Percentiles rank a stretch among this genome's conserved stretches.
These are phyloP conservation scores for Rutstroemia sp. DNA, from an alignment of 2,329 filamentous ascomycete species.

Conservation along the genomic window DNA sequence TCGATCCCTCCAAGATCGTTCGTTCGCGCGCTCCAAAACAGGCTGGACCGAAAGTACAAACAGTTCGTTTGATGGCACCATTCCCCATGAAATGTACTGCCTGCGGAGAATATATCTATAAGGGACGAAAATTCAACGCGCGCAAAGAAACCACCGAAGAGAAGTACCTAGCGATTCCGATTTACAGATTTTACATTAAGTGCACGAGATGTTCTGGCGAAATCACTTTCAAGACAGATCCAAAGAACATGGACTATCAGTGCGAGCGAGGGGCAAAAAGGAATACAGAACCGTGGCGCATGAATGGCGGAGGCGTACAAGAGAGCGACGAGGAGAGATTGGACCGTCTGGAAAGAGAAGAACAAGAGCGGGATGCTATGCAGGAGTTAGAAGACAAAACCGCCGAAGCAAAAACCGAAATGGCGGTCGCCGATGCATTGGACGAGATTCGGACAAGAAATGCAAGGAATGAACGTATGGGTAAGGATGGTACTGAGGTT, in stretches of 20 bases:
- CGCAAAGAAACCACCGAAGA: slow-evolving; percentile 89
- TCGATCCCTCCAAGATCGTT: slow-evolving; percentile 77
- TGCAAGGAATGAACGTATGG: slow-evolving; percentile 73
- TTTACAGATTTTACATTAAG: slow-evolving; percentile 84
- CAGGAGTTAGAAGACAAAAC: slow-evolving; percentile 92
- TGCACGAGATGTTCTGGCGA: slow-evolving; percentile 82
- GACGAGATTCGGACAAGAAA: slow-evolving; percentile 93
- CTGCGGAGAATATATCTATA: slow-evolving; percentile 80
- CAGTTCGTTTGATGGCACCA: slow-evolving; percentile 84
- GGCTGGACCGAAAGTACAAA: slow-evolving; percentile 72
- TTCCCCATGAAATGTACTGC: slow-evolving; percentile 69
- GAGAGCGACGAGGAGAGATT: slow-evolving; percentile 85
- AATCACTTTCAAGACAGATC: slow-evolving; percentile 91
- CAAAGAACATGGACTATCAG: slow-evolving; percentile 87
- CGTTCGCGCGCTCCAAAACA: slow-evolving; percentile 63
- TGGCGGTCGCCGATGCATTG: slow-evolving; percentile 91
- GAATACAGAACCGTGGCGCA: slow-evolving; percentile 87
- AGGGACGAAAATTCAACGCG: slow-evolving; percentile 91
- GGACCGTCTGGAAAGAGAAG: slow-evolving; percentile 74
- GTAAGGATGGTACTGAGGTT: slow-evolving; percentile 58
- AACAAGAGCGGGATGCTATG: slow-evolving; percentile 85
- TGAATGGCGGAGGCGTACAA: slow-evolving; percentile 45
- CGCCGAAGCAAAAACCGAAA: slow-evolving; percentile 84
- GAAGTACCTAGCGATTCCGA: slow-evolving; percentile 80
- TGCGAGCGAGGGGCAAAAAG: slow-evolving; percentile 75